phyloP scores from a whole-genome alignment of 768 basidiomycete species.

The Infundibulicybe gibba region DNA sequence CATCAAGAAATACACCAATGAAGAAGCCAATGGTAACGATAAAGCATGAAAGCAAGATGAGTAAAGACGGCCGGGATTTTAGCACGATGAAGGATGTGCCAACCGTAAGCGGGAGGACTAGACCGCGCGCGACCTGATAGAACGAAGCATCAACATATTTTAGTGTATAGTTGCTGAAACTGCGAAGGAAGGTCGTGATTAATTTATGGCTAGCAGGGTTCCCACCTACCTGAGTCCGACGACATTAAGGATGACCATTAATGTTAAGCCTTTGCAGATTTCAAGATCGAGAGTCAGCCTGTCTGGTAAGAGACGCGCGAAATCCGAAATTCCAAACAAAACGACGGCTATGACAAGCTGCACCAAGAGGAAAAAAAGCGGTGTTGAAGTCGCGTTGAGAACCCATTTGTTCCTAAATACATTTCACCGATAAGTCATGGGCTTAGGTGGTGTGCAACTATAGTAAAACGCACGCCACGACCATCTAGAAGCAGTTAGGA shows the following conservation, averaged over 20 bases:
- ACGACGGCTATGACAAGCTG: conserved; percentile 80
- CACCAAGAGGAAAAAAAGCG: conserved; percentile 83
- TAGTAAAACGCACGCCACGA: conserved; percentile 65
- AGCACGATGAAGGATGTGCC: conserved; percentile 80
- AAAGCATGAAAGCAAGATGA: conserved; percentile 70
- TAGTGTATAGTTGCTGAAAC: conserved; percentile 86
- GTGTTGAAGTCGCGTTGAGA: conserved; percentile 65
- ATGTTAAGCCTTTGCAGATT: conserved; percentile 67
- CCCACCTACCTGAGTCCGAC: conserved; percentile 72
- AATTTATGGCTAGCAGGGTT: background rate
- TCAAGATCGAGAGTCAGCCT: conserved; percentile 61
- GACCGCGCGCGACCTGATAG: conserved; percentile 92
- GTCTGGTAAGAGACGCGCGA: conserved; percentile 62
- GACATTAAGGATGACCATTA: conserved; percentile 76
- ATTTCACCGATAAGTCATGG: conserved; percentile 1
- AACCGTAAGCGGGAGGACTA: conserved; percentile 93
- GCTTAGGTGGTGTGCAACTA: conserved; percentile 1
- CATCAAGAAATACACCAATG: conserved; percentile 80
- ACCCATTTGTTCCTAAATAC: conserved; percentile 85
- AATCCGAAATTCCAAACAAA: conserved; percentile 65
- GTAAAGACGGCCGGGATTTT: conserved; percentile 68
- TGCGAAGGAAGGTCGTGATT: conserved; percentile 19
- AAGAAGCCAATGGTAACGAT: conserved; percentile 93
- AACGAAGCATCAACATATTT: conserved; percentile 95
- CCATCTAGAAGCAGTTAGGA: conserved; percentile 54